Conservation (phyloP, 2,329 filamentous ascomycete genomes). For the Xylariales sp. region DNA sequence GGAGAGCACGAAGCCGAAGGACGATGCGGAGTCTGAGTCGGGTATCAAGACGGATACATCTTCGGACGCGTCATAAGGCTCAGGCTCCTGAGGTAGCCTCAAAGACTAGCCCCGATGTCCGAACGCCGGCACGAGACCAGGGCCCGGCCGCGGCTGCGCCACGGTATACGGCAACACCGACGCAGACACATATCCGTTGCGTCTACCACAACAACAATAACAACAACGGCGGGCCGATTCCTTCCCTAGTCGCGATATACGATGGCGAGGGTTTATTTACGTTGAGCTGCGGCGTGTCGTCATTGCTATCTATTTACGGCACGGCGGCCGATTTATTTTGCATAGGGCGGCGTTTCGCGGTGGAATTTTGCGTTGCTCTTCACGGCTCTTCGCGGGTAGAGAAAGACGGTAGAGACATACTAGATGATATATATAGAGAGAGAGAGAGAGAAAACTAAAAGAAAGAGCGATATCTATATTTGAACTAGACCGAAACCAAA, state of each 20-base stretch:
- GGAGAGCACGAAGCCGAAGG: conserved; percentile 2
- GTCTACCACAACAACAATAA: neutral
- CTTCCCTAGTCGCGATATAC: neutral
- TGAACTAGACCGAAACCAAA: neutral
- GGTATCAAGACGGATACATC: neutral
- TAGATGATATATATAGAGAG: neutral
- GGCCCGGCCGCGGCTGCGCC: conserved; percentile 44
- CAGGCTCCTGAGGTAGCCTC: neutral
- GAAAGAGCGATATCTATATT: neutral
- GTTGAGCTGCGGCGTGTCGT: neutral
- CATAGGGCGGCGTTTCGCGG: neutral
- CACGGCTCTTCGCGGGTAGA: neutral
- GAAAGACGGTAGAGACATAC: neutral
- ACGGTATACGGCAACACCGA: conserved; percentile 26
- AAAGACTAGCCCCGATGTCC: conserved; percentile 26
- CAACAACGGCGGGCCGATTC: neutral
- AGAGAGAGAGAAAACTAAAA: too few relatives aligned
- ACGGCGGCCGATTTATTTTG: conserved; percentile 10
- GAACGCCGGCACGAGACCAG: conserved; percentile 24
- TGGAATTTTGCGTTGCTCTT: neutral
- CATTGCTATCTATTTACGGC: conserved; percentile 15
- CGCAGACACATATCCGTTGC: neutral
- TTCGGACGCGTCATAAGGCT: conserved; percentile 16
- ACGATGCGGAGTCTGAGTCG: conserved; percentile 5
- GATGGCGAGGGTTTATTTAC: neutral